A percentile compares a stretch with the other conserved stretches of the same genome.
phyloP scores from a whole-genome alignment of 2,329 filamentous ascomycete species.

The Aspergillus neoniger region DNA sequence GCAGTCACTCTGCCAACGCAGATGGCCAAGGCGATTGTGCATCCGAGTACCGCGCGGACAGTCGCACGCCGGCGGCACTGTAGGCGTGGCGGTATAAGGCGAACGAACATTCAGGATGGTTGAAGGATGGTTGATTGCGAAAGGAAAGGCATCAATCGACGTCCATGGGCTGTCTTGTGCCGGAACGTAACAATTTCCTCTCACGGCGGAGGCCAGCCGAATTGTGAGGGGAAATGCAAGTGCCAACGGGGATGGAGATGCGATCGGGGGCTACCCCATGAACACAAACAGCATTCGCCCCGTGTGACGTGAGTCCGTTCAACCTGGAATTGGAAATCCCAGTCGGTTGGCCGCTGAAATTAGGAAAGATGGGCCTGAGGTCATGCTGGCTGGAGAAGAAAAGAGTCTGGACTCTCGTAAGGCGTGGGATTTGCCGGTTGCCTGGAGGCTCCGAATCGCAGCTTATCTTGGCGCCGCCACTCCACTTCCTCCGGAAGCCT shows the following conservation, averaged over 20 bases:
- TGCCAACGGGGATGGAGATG: not conserved
- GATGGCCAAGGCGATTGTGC: slow-evolving; percentile 63
- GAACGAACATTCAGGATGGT: slow-evolving; percentile 36
- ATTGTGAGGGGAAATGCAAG: slow-evolving; percentile 9
- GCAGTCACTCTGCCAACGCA: slow-evolving; percentile 55
- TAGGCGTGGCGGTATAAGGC: slow-evolving; percentile 61
- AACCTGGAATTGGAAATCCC: not conserved
- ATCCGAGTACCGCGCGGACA: slow-evolving; percentile 59
- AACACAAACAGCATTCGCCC: not conserved
- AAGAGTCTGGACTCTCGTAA: not conserved
- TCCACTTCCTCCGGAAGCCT: not conserved
- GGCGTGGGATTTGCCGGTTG: not conserved
- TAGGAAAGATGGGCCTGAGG: not conserved
- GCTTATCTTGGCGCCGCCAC: not conserved
- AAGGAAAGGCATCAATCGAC: not conserved
- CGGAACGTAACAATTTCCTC: slow-evolving; percentile 4
- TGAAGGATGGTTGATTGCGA: not conserved
- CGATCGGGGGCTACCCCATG: not conserved
- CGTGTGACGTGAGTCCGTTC: not conserved
- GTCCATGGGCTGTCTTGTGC: not conserved
- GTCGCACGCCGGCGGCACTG: slow-evolving; percentile 73
- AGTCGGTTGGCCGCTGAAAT: not conserved
- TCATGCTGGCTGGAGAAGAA: not conserved
- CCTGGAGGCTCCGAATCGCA: not conserved
- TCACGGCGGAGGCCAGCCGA: slow-evolving; percentile 18